phyloP scores from a whole-genome alignment of 495 filamentous ascomycete genomes.

The Cryomyces minteri region DNA sequence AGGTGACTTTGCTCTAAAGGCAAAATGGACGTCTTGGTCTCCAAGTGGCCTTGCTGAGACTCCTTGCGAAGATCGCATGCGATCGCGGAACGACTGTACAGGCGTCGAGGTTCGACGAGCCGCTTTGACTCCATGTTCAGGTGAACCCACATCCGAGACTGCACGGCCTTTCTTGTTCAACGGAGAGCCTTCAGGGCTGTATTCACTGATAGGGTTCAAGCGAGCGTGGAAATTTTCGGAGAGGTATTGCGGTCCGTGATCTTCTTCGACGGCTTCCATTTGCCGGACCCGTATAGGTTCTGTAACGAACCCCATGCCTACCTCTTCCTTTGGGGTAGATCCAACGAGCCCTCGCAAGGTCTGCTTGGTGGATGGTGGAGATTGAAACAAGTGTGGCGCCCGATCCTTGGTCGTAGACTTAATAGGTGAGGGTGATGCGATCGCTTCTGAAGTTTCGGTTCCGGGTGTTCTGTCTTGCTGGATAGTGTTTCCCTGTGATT shows the following conservation, averaged over 20 bases:
- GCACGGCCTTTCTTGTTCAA: conserved; percentile 20
- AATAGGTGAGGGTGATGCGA: conserved; percentile 22
- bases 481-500: too few species aligned
- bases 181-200: conserved; percentile 18
- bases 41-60: background rate
- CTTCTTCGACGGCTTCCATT: too few species aligned
- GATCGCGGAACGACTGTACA: background rate
- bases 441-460: background rate
- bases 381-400: conserved; percentile 33
- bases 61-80: background rate
- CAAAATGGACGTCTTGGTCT: too few species aligned
- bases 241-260: too few species aligned
- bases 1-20: background rate
- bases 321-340: too few species aligned
- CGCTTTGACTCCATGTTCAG: background rate
- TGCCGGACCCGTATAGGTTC: too few species aligned
- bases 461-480: background rate
- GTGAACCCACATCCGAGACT: background rate
- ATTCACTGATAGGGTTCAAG: conserved; percentile 24
- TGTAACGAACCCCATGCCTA: too few species aligned
- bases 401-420: conserved; percentile 34
- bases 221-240: conserved; percentile 4
- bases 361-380: conserved; percentile 25
- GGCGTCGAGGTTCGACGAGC: background rate
- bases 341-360: background rate